These are phyloP conservation scores for Lyophyllum decastes DNA, from an alignment of 768 basidiomycete genomes.

Conservation along the genomic window DNA sequence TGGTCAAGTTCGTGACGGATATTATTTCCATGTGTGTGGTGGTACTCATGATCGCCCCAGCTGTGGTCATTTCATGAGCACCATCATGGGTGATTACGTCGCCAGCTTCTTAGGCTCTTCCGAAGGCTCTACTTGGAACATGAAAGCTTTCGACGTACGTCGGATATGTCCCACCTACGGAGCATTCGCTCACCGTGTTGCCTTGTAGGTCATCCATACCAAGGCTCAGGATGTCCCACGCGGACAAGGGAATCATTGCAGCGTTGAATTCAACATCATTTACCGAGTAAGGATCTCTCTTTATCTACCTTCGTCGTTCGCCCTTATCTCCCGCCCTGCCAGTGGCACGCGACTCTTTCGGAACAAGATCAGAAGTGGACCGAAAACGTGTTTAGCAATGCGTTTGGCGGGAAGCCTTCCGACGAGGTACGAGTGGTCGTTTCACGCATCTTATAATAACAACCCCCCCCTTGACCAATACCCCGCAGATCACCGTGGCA, in stretches of 20 bases:
- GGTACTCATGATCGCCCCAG: constrained; percentile 18
- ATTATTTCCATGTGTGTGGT: not conserved
- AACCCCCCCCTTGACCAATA: not conserved
- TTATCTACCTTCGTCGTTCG: not conserved
- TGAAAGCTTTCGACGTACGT: constrained; percentile 39
- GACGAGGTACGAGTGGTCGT: constrained; percentile 26
- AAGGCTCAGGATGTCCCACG: constrained; percentile 36
- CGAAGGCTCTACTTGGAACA: constrained; percentile 54
- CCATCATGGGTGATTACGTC: constrained; percentile 61
- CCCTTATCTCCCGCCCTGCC: not conserved
- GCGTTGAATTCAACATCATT: constrained; percentile 66
- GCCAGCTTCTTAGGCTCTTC: constrained; percentile 56
- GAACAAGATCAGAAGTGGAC: constrained; percentile 54
- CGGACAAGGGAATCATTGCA: constrained; percentile 67
- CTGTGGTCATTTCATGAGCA: constrained; percentile 55
- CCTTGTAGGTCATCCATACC: constrained; percentile 33
- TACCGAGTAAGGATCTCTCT: constrained; percentile 34
- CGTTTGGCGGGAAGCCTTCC: constrained; percentile 40
- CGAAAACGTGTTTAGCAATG: constrained; percentile 40
- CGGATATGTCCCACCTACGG: not conserved
- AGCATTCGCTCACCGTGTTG: not conserved
- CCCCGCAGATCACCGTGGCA: constrained; percentile 22
- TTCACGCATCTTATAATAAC: not conserved
- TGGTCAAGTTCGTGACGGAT: constrained; percentile 44
- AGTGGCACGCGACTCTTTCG: constrained; percentile 63